Conservation (phyloP, 768 basidiomycete species). For the Suillus cothurnatus region DNA sequence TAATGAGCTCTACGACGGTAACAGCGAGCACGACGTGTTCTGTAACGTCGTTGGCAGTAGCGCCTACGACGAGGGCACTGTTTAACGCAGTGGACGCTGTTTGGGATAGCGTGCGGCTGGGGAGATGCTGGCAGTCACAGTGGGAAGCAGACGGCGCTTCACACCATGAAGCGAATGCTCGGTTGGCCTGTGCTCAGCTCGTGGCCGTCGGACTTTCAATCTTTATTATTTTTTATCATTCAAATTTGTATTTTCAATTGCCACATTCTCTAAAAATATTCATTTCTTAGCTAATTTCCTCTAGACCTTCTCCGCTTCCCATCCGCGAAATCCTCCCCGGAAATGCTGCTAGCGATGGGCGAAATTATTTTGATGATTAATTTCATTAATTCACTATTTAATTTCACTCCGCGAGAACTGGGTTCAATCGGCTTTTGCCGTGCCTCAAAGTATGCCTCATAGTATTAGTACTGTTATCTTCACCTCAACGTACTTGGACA, state of each 20-base stretch:
- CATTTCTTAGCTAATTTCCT: slow-evolving; percentile 2
- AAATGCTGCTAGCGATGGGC: neutral
- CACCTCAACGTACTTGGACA: neutral
- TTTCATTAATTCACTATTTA: slow-evolving; percentile 1
- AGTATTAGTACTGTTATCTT: neutral
- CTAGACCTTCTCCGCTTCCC: neutral
- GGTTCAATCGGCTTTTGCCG: neutral
- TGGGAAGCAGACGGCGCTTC: slow-evolving; percentile 52
- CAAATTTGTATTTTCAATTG: slow-evolving; percentile 17
- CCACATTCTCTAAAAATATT: slow-evolving; percentile 5
- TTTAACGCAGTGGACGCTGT: slow-evolving; percentile 51
- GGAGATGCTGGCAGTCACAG: slow-evolving; percentile 59
- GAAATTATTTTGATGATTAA: slow-evolving; percentile 4
- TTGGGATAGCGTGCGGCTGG: slow-evolving; percentile 31
- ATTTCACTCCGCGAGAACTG: neutral
- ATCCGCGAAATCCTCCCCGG: neutral
- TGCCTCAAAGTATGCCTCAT: neutral
- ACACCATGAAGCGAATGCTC: slow-evolving; percentile 30
- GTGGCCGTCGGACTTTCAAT: slow-evolving; percentile 33
- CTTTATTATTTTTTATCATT: slow-evolving; percentile 20
- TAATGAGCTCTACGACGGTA: slow-evolving; percentile 30
- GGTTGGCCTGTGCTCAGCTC: slow-evolving; percentile 10
- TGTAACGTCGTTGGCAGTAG: slow-evolving; percentile 25
- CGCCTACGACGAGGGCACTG: slow-evolving; percentile 39
- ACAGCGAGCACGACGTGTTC: slow-evolving; percentile 23